Percentiles rank a stretch among this genome's conserved stretches.
Conservation (phyloP, 805 yeast genomes). For the Candida fluviatilis region DNA sequence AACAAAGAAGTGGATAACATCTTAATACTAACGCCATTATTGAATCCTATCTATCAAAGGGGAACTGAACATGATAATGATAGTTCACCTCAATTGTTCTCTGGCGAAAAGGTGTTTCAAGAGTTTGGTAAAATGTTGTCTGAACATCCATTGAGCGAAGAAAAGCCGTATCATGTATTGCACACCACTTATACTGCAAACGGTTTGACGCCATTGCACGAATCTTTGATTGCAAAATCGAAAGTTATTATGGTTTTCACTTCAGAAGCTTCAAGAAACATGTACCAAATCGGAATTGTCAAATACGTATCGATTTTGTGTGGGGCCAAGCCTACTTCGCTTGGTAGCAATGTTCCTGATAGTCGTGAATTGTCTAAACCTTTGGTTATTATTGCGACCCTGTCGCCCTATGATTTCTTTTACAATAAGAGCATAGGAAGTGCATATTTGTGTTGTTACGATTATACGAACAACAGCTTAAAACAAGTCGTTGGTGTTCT, state of each 20-base stretch:
- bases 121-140: constrained; percentile 47
- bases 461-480: constrained; percentile 51
- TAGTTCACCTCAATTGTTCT: constrained; percentile 17
- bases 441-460: constrained; percentile 57
- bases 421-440: constrained; percentile 52
- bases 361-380: constrained; percentile 41
- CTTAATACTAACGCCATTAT: constrained; percentile 33
- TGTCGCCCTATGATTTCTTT: constrained; percentile 60
- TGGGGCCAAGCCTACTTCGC: constrained; percentile 38
- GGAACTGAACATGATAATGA: constrained; percentile 7
- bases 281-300: constrained; percentile 59
- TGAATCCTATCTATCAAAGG: constrained; percentile 32
- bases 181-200: constrained; percentile 59
- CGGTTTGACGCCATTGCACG: constrained; percentile 53
- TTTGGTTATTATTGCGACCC: constrained; percentile 54
- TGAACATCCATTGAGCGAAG: constrained; percentile 23
- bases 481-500: constrained; percentile 46
- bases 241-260: constrained; percentile 51
- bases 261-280: constrained; percentile 55
- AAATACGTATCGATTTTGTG: constrained; percentile 55
- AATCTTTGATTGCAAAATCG: constrained; percentile 47
- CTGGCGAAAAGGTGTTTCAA: constrained; percentile 51
- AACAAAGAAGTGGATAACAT: constrained; percentile 21
- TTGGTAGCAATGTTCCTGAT: constrained; percentile 13
- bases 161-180: constrained; percentile 40